A percentile compares a stretch with the other conserved stretches of the same genome.
Conservation (phyloP, 371 early-diverging fungal genomes). For the Syncephalastrum monosporum region DNA sequence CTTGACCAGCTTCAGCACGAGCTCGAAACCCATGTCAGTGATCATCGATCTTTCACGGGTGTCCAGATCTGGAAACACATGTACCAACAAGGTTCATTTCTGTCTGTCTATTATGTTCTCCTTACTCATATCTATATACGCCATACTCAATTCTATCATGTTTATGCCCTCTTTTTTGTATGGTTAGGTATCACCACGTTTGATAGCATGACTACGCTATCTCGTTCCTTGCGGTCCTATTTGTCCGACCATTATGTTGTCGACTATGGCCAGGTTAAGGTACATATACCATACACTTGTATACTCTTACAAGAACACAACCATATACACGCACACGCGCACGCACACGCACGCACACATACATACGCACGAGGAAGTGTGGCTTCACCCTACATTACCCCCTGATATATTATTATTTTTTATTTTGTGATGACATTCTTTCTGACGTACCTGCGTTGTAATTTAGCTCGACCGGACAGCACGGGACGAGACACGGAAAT, state of each 20-base stretch:
- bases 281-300: conserved; percentile 9
- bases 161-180: too few species aligned
- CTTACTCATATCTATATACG: too few species aligned
- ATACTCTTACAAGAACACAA: too few species aligned
- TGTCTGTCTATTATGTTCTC: neutral
- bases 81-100: conserved; percentile 52
- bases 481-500: conserved; percentile 15
- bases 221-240: conserved; percentile 47
- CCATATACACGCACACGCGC: too few species aligned
- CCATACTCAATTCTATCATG: too few species aligned
- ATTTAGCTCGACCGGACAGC: conserved; percentile 13
- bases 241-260: conserved; percentile 54
- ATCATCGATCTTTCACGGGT: conserved; percentile 37
- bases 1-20: conserved; percentile 37
- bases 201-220: conserved; percentile 66
- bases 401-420: neutral
- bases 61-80: conserved; percentile 68
- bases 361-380: too few species aligned
- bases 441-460: neutral
- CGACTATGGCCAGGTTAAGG: conserved; percentile 63
- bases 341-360: too few species aligned
- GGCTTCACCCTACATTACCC: too few species aligned
- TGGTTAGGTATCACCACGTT: conserved; percentile 48
- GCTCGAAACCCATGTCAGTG: conserved; percentile 14
- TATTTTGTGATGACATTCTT: neutral